Conservation (phyloP, 2,329 filamentous ascomycete species). For the Diaporthe vexans region DNA sequence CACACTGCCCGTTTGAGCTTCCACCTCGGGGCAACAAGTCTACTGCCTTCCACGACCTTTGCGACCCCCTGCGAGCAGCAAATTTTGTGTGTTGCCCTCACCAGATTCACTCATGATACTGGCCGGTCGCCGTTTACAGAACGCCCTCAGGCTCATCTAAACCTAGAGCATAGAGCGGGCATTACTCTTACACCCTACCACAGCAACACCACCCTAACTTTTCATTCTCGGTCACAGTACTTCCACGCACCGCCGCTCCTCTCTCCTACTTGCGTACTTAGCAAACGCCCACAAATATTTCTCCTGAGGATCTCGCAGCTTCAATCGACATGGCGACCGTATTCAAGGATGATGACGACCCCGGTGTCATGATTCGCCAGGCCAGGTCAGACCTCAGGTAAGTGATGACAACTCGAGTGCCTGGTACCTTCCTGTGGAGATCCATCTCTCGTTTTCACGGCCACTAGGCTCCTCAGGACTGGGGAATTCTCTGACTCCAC, state of each 20-base stretch:
- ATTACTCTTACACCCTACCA: no score
- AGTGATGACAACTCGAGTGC: neutral
- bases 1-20: neutral
- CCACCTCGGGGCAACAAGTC: neutral
- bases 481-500: slow-evolving; percentile 9
- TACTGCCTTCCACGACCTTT: neutral
- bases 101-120: no score
- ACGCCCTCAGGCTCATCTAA: no score
- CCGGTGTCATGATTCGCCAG: neutral
- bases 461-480: neutral
- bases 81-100: no score
- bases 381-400: slow-evolving; percentile 6
- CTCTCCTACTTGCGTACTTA: no score
- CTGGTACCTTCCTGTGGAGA: neutral
- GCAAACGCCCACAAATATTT: neutral
- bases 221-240: no score
- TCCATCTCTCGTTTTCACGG: neutral
- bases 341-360: neutral
- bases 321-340: neutral
- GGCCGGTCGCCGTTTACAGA: no score
- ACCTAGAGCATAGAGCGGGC: no score
- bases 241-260: no score
- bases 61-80: no score
- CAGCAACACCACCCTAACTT: no score
- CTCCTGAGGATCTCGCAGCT: neutral